Evolutionary conservation across 2,329 filamentous ascomycete species (phyloP).

Genomic region (Emydomyces testavorans): DNA sequence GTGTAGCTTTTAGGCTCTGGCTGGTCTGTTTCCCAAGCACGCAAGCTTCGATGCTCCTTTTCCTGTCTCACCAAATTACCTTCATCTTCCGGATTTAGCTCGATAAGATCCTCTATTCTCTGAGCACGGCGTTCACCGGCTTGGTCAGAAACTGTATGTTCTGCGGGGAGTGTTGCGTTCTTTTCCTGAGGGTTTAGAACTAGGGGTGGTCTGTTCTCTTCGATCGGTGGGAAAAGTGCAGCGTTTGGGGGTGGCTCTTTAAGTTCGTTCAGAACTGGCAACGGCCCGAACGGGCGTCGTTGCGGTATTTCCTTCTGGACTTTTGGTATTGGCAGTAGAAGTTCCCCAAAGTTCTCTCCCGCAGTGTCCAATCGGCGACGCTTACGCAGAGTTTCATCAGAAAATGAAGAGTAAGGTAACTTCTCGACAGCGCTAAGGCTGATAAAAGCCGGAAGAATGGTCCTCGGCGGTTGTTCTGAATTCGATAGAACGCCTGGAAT

Average conservation of each 20-base stretch:
- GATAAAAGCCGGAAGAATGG: conserved; percentile 37
- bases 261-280: conserved; percentile 46
- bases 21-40: not conserved
- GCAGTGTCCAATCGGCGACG: conserved; percentile 35
- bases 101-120: conserved; percentile 10
- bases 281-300: conserved; percentile 34
- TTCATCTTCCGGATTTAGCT: not conserved
- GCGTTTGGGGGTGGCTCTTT: conserved; percentile 54
- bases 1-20: not conserved
- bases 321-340: conserved; percentile 38
- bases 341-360: conserved; percentile 29
- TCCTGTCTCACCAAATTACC: not conserved
- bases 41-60: not conserved
- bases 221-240: conserved; percentile 50
- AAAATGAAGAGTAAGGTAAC: conserved; percentile 33
- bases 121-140: conserved; percentile 11
- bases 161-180: conserved; percentile 14
- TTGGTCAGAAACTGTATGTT: not conserved
- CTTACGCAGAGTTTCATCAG: conserved; percentile 32
- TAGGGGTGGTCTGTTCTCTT: conserved; percentile 36
- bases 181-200: conserved; percentile 29
- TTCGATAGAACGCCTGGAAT: conserved; percentile 23
- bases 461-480: conserved; percentile 30
- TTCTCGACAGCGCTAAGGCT: conserved; percentile 39
- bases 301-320: conserved; percentile 35